These are phyloP conservation scores for Acanthamoeba healyi DNA, from an alignment of 208 protist genomes.

Conservation along the genomic window DNA sequence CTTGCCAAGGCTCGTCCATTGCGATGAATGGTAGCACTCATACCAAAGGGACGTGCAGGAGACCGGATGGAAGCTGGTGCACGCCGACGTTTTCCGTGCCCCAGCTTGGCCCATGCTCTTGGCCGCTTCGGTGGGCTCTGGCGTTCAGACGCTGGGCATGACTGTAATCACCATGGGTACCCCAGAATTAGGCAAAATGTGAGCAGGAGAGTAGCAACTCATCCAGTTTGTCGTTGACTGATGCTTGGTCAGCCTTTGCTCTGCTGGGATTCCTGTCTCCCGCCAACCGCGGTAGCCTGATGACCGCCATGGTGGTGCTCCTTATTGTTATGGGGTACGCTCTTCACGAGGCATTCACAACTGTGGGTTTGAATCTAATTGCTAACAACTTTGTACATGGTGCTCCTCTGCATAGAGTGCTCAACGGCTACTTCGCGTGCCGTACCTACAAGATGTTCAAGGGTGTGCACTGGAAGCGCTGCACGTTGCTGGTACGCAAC, in stretches of 20 bases:
- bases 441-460: conserved; percentile 93
- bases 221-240: neutral
- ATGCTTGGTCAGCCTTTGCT: conserved; percentile 92
- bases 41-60: conserved; percentile 84
- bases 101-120: conserved; percentile 92
- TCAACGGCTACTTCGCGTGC: conserved; percentile 94
- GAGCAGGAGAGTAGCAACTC: too few species aligned
- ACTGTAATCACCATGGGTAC: conserved; percentile 84
- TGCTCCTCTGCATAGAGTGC: conserved; percentile 17
- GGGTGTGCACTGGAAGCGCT: conserved; percentile 91
- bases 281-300: conserved; percentile 95
- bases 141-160: conserved; percentile 94
- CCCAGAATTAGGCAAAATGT: too few species aligned
- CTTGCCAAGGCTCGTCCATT: neutral
- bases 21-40: neutral
- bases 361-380: too few species aligned
- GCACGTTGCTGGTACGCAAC: conserved; percentile 89
- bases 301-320: conserved; percentile 91
- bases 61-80: conserved; percentile 96
- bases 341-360: neutral
- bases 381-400: too few species aligned
- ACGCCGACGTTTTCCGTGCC: conserved; percentile 96
- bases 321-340: conserved; percentile 89
- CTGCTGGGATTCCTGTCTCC: conserved; percentile 97
- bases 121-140: conserved; percentile 93